Conservation (phyloP, 371 early-diverging fungal genomes). For the Cladochytrium tenue region DNA sequence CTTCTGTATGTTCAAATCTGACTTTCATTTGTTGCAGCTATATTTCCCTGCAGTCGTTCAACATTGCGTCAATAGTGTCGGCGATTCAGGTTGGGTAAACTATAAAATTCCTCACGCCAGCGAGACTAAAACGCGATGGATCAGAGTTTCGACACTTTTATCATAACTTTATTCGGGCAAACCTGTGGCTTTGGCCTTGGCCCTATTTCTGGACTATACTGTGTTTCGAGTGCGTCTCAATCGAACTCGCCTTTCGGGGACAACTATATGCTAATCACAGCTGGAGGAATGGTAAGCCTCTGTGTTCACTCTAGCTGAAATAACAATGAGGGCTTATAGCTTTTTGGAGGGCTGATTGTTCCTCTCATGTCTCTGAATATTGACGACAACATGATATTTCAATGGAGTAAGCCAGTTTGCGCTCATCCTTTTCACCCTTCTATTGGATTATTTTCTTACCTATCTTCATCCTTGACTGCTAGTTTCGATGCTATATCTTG, state of each 20-base stretch:
- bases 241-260: conserved; percentile 48
- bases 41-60: conserved; percentile 45
- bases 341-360: conserved; percentile 34
- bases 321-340: neutral
- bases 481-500: conserved; percentile 45
- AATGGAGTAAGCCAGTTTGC: conserved; percentile 34
- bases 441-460: too few species aligned
- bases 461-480: neutral
- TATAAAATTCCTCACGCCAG: neutral
- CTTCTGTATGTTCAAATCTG: neutral
- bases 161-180: conserved; percentile 37
- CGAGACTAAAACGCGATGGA: neutral
- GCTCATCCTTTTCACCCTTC: neutral
- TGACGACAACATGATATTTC: conserved; percentile 51
- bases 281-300: conserved; percentile 31
- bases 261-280: conserved; percentile 42
- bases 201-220: conserved; percentile 37
- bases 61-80: conserved; percentile 49
- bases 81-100: conserved; percentile 37
- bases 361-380: conserved; percentile 42
- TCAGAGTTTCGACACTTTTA: conserved; percentile 42
- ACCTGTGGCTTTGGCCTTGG: conserved; percentile 45
- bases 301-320: neutral
- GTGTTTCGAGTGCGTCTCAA: conserved; percentile 29
- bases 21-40: too few species aligned